Base-by-base conservation (phyloP, 208 protist genomes). In the Angomonas ambiguus region DNA sequence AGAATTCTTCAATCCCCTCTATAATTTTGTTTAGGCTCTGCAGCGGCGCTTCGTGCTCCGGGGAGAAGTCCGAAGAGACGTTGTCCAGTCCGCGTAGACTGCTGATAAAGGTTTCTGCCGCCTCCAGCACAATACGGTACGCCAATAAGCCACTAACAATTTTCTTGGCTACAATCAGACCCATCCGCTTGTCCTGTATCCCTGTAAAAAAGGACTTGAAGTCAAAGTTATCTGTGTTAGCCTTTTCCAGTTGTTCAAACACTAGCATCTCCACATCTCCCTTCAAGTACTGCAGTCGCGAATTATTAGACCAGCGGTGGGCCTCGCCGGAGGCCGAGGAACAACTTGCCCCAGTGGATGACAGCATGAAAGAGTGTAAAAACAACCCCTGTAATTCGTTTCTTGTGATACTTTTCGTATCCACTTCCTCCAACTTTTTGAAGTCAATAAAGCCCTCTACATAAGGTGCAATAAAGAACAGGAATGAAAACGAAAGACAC, bases 401-500 rank as follows among this genome's bases (percentile, higher is more conserved):
- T 74, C 5, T 67, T 71, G 0, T 48, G 24, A 31, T 11, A 58
- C 3, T 24, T 16, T 30, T 58, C 20, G 25, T 16, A 27, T 41
- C 35, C 11, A 58, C 24, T 30, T 64, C 62, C 13, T 67, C 60
- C 51, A 80, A 53, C 56, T 80, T 66, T 13, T 69, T 69, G 57
- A 79, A 76, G 27, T 79, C 71, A 33, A 90, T 67, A 74, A 91
- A 91, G 13, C 85, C 85, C 34, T 82, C 81, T 5, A 79, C 83
- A 70, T 88, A 94, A 13, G 78, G 79, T 3, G 81, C 77, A 2
- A 90, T 72, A 51, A 88, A 76, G 30, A 76, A 76, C 24, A 94
- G 51, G 69, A 91, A 90, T n/a, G 84, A 77, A 56, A 91, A 94
- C 24, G 85, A 85, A 11, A 94, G 72, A 16, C 33, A 55, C 20